phyloP scores from a whole-genome alignment of 2,329 filamentous ascomycete species.

The Corinectria fuckeliana region DNA sequence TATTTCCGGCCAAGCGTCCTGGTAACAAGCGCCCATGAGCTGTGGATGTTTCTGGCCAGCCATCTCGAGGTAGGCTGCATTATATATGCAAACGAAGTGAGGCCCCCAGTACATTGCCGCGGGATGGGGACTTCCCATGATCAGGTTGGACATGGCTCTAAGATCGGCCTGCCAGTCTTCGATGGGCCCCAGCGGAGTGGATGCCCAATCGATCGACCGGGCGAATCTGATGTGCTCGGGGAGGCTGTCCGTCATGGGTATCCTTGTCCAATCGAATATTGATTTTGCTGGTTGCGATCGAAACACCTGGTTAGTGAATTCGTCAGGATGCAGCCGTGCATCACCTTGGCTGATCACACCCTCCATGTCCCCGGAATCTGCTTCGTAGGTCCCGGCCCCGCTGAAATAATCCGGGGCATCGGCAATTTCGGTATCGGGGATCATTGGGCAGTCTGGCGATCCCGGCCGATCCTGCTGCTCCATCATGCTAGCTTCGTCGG shows the following conservation, averaged over 20 bases:
- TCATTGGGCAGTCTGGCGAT: constrained; percentile 47
- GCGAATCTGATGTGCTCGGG: constrained; percentile 77
- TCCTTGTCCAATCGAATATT: constrained; percentile 83
- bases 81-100: constrained; percentile 73
- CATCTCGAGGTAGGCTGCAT: constrained; percentile 73
- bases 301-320: constrained; percentile 52
- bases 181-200: constrained; percentile 77
- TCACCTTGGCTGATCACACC: constrained; percentile 38
- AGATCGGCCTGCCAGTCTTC: constrained; percentile 75
- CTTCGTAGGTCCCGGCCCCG: constrained; percentile 31
- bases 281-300: constrained; percentile 47
- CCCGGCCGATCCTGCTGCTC: constrained; percentile 46
- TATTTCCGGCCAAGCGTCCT: constrained; percentile 74
- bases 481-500: constrained; percentile 41
- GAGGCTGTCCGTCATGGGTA: constrained; percentile 67
- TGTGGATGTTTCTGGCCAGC: constrained; percentile 78
- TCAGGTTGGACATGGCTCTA: constrained; percentile 78
- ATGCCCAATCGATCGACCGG: constrained; percentile 74
- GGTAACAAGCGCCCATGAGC: constrained; percentile 77
- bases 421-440: constrained; percentile 41
- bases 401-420: constrained; percentile 54
- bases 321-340: constrained; percentile 46
- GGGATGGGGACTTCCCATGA: constrained; percentile 80
- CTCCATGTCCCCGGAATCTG: constrained; percentile 16
- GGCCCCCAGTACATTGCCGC: constrained; percentile 82